phyloP scores from a whole-genome alignment of 768 basidiomycete species.

The Auricularia sp. region DNA sequence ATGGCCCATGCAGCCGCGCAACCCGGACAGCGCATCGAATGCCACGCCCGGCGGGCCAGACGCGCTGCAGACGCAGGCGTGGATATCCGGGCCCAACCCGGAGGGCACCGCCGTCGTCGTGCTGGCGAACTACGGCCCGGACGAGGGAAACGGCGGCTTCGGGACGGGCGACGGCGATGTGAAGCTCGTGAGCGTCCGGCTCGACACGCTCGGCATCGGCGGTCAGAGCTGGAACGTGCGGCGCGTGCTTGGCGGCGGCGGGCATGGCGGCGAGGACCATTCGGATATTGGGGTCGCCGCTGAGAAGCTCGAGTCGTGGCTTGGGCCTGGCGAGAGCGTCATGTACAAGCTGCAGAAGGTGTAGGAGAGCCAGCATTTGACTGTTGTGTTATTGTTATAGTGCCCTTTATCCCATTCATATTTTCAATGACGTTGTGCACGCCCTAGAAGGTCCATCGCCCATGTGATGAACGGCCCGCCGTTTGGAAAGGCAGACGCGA shows the following conservation, averaged over 20 bases:
- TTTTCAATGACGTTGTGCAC: no score
- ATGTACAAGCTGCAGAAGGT: neutral
- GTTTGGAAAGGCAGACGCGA: no score
- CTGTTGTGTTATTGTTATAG: no score
- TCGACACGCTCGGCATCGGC: neutral
- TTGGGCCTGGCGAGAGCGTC: neutral
- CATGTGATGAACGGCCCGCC: no score
- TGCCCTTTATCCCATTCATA: no score
- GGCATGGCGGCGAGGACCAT: neutral
- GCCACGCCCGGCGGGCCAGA: neutral
- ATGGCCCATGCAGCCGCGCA: constrained; percentile 5
- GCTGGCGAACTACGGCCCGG: constrained; percentile 3
- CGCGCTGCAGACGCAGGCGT: constrained; percentile 5
- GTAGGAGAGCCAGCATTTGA: neutral
- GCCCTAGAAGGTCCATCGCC: no score
- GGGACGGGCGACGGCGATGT: neutral
- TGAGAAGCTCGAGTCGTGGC: constrained; percentile 1
- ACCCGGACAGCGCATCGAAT: neutral
- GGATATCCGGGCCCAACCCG: constrained; percentile 3
- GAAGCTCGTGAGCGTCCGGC: neutral
- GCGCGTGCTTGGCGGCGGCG: neutral
- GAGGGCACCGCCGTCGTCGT: constrained; percentile 2
- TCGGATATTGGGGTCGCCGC: neutral
- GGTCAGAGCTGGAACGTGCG: neutral
- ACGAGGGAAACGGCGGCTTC: neutral